Evolutionary conservation across 1,284 basidiomycete species (phyloP).

Genomic region (Ganoderma lucidum): DNA sequence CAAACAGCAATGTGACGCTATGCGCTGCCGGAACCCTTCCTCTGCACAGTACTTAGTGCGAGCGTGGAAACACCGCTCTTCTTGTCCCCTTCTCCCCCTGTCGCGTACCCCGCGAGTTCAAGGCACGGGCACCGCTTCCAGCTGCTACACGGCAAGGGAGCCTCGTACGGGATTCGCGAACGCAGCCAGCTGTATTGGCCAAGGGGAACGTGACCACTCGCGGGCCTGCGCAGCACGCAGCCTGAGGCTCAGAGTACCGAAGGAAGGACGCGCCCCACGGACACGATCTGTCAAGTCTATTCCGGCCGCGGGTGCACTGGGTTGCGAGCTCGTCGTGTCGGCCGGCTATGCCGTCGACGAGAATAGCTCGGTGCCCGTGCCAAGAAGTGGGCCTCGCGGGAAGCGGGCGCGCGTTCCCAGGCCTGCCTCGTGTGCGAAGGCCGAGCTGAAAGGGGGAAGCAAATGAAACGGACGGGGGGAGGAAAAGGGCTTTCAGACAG

Average conservation of each 20-base stretch:
- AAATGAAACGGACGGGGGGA: neutral
- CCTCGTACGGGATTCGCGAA: conserved; percentile 29
- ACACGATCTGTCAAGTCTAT: conserved; percentile 23
- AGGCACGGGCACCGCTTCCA: neutral
- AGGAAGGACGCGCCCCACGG: conserved; percentile 13
- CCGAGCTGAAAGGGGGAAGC: neutral
- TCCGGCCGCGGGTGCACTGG: neutral
- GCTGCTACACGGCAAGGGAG: conserved; percentile 6
- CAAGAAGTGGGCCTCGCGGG: neutral
- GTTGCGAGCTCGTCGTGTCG: neutral
- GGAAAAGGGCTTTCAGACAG: neutral
- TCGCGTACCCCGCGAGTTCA: neutral
- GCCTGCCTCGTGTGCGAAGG: conserved; percentile 9
- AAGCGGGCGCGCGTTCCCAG: conserved; percentile 5
- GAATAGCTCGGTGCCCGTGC: conserved; percentile 8
- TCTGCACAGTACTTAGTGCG: neutral
- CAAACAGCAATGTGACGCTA: conserved; percentile 8
- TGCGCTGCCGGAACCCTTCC: conserved; percentile 2
- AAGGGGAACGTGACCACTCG: conserved; percentile 13
- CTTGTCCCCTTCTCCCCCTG: neutral
- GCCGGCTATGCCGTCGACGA: conserved; percentile 11
- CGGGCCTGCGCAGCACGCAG: conserved; percentile 6
- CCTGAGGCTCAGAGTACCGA: conserved; percentile 3
- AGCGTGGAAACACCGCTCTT: neutral
- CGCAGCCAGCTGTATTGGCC: conserved; percentile 7